These are phyloP conservation scores for Pseudogymnoascus sp. DNA, from an alignment of 2,329 filamentous ascomycete genomes.

Conservation along the genomic window DNA sequence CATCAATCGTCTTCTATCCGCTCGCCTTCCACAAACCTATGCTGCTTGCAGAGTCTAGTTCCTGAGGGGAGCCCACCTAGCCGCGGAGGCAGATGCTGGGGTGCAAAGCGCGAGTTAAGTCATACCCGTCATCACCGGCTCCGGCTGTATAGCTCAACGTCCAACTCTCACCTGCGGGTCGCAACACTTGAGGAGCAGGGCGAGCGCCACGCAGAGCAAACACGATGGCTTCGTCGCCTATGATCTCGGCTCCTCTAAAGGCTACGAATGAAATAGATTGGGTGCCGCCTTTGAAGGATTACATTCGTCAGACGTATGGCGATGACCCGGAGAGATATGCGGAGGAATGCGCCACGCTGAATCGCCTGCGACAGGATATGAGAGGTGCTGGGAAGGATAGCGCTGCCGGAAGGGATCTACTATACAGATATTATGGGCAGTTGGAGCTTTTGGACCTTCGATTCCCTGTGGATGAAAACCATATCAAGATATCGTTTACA, in stretches of 20 bases:
- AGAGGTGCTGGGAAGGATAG: conserved; percentile 94
- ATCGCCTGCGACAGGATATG: conserved; percentile 95
- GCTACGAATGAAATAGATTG: conserved; percentile 97
- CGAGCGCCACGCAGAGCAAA: not conserved
- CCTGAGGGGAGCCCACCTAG: conserved; percentile 7
- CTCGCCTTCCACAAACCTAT: not conserved
- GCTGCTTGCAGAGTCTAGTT: not conserved
- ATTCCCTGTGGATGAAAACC: conserved; percentile 96
- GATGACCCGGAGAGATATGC: conserved; percentile 94
- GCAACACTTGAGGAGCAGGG: not conserved
- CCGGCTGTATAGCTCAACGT: not conserved
- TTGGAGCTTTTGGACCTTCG: conserved; percentile 87
- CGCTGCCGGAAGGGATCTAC: conserved; percentile 80
- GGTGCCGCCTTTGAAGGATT: conserved; percentile 82
- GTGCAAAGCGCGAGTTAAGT: conserved; percentile 1
- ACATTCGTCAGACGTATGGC: conserved; percentile 89
- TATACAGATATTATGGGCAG: conserved; percentile 97
- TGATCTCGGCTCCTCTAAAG: conserved; percentile 92
- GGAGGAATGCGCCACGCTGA: conserved; percentile 90
- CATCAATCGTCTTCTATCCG: conserved; percentile 3
- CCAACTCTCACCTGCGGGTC: conserved; percentile 8
- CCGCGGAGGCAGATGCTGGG: conserved; percentile 4
- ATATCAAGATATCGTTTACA: conserved; percentile 98
- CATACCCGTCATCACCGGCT: conserved; percentile 2
- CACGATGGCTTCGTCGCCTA: conserved; percentile 35